phyloP scores from a whole-genome alignment of 495 filamentous ascomycete species.

The Annulohypoxylon nitens region DNA sequence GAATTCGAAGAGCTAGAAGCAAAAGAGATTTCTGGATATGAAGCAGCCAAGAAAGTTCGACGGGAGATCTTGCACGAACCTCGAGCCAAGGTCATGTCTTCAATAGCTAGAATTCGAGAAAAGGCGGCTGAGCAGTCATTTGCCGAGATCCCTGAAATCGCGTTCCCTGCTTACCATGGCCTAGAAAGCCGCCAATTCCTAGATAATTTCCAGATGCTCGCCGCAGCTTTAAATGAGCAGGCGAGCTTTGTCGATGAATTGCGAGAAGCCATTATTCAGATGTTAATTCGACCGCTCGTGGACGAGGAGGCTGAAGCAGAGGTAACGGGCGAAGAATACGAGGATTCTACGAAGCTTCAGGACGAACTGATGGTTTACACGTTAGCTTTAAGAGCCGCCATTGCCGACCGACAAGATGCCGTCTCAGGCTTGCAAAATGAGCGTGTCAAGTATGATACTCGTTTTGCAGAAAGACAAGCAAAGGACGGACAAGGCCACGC shows the following conservation, averaged over 20 bases:
- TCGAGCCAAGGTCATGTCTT: slow-evolving; percentile 32
- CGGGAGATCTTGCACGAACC: slow-evolving; percentile 76
- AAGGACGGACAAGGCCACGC: slow-evolving; percentile 74
- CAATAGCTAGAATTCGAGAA: slow-evolving; percentile 62
- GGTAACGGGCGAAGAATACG: slow-evolving; percentile 88
- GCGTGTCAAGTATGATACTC: slow-evolving; percentile 84
- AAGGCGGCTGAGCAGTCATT: slow-evolving; percentile 66
- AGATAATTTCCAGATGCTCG: slow-evolving; percentile 55
- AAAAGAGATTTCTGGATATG: slow-evolving; percentile 78
- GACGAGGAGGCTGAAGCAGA: slow-evolving; percentile 82
- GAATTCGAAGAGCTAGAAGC: slow-evolving; percentile 74
- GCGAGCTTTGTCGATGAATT: slow-evolving; percentile 76
- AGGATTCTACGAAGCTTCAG: slow-evolving; percentile 85
- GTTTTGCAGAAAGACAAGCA: slow-evolving; percentile 68
- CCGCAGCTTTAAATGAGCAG: slow-evolving; percentile 74
- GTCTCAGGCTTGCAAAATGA: slow-evolving; percentile 80
- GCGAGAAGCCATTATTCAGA: slow-evolving; percentile 75
- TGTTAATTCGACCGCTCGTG: slow-evolving; percentile 80
- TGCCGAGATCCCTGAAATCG: slow-evolving; percentile 71
- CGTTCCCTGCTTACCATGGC: slow-evolving; percentile 40
- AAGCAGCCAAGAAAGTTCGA: slow-evolving; percentile 79
- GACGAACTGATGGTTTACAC: slow-evolving; percentile 87
- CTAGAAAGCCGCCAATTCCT: slow-evolving; percentile 54
- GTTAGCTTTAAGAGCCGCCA: slow-evolving; percentile 76
- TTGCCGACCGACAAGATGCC: slow-evolving; percentile 82